A percentile compares a stretch with the other conserved stretches of the same genome.
Evolutionary conservation across 2,329 filamentous ascomycete species (phyloP).

Genomic region (Ophiostoma ips): DNA sequence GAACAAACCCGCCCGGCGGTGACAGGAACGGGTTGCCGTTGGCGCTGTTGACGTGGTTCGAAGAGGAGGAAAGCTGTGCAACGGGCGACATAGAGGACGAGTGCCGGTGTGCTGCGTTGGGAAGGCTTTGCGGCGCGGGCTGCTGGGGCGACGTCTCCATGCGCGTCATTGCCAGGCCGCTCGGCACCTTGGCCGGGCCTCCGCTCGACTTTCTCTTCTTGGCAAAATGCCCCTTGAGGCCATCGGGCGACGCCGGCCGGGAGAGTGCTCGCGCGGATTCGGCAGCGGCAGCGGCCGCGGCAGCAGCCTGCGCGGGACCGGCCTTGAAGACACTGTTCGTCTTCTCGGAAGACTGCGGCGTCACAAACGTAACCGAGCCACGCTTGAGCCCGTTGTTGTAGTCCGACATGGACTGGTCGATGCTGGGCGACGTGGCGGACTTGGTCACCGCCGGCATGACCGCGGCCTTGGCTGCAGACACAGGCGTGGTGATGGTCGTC

Average conservation of each 20-base stretch:
- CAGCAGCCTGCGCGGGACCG: neutral
- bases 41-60: neutral
- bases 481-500: neutral
- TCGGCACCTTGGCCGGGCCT: constrained; percentile 51
- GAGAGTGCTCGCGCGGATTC: constrained; percentile 19
- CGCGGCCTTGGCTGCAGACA: neutral
- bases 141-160: constrained; percentile 43
- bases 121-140: constrained; percentile 18
- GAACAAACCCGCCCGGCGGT: constrained; percentile 18
- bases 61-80: constrained; percentile 25
- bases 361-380: constrained; percentile 25
- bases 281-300: constrained; percentile 16
- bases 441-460: neutral
- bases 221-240: constrained; percentile 47
- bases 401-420: neutral
- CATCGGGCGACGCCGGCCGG: constrained; percentile 57
- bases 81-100: constrained; percentile 25
- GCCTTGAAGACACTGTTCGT: neutral
- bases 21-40: constrained; percentile 28
- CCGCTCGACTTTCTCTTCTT: constrained; percentile 74
- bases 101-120: constrained; percentile 15
- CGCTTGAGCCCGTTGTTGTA: constrained; percentile 31
- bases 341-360: neutral
- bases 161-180: constrained; percentile 67
- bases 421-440: neutral